These are phyloP conservation scores for Pichia sp. DNA, from an alignment of 1,139 yeast species.

Conservation along the genomic window DNA sequence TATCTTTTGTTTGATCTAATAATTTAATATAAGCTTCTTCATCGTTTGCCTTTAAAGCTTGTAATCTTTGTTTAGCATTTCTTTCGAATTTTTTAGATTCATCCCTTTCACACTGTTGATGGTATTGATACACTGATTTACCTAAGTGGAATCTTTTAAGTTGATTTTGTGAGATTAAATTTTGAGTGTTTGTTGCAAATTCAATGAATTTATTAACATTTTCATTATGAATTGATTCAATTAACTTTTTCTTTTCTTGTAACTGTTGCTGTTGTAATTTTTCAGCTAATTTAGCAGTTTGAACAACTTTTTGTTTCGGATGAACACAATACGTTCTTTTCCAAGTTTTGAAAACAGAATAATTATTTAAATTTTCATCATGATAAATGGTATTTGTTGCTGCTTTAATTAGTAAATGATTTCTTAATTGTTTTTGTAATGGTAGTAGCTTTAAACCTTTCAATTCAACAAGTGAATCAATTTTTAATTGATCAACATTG, in stretches of 20 bases:
- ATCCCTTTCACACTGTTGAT: constrained; percentile 54
- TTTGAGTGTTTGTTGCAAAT: constrained; percentile 28
- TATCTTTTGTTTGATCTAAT: constrained; percentile 76
- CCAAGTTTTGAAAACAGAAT: constrained; percentile 68
- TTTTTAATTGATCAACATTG: constrained; percentile 33
- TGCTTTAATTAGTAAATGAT: constrained; percentile 57
- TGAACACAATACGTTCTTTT: constrained; percentile 59
- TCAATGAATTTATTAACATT: constrained; percentile 40
- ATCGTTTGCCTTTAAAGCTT: constrained; percentile 76
- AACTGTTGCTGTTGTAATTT: constrained; percentile 47
- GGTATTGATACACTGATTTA: constrained; percentile 24
- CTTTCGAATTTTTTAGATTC: constrained; percentile 68
- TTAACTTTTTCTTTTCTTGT: constrained; percentile 41
- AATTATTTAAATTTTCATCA: constrained; percentile 40
- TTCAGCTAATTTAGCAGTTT: constrained; percentile 38
- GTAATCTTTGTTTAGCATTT: constrained; percentile 80
- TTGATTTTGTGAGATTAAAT: constrained; percentile 27
- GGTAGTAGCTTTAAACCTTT: constrained; percentile 74
- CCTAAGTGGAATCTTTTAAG: constrained; percentile 23
- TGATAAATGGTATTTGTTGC: constrained; percentile 59
- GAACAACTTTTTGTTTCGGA: constrained; percentile 59
- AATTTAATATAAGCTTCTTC: constrained; percentile 79
- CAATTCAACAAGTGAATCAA: constrained; percentile 71
- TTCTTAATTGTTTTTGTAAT: constrained; percentile 80
- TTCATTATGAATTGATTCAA: constrained; percentile 40